Evolutionary conservation across 73 alveolate genomes (phyloP), one percentile per base, ranked within the genome.

Genomic region (Symbiodinium natans): DNA sequence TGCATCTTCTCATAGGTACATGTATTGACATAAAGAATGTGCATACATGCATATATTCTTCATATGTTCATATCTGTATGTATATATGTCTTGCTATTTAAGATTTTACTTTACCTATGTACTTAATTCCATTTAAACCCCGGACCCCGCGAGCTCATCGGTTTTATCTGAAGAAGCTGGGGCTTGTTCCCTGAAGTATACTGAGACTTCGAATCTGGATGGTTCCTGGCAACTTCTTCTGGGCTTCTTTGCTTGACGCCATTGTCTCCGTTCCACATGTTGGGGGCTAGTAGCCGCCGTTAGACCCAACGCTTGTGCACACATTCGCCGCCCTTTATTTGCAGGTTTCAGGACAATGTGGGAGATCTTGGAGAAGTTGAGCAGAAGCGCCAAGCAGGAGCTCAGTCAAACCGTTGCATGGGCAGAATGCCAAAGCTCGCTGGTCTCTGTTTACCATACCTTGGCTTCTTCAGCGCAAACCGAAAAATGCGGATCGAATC

Each of bases 321-420:
- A n/a, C n/a, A n/a, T n/a, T n/a, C n/a, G n/a, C n/a, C n/a, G n/a
- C n/a, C n/a, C n/a, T n/a, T 31, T 38, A 13, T 23, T 41, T 15
- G 46, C 93, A 86, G 93, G 93, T 36, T 86, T 33, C 38, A 74
- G 93, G 46, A 33, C 83, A 29, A 59, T 86, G 38, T 86, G 80
- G 80, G 93, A 86, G 82, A 86, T 86, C 82, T 48, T 42, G 38
- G 93, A 86, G 13, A 59, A 33, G 27, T 52, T 74, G 93, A 52
- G 27, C 54, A 23, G 34, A 15, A 38, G 56, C 92, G 21, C n/a
- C 73, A 68, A n/a, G 82, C 36, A 29, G 39, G 82, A 25, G 82
- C 39, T 29, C 36, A 10, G 8, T 48, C 17, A 8, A 17, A 17
- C 63, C 63, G 17, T 48, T 8, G 8, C 17, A 10, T 48, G 17